Conservation (phyloP, 495 filamentous ascomycete genomes). For the Xylaria telfairii region DNA sequence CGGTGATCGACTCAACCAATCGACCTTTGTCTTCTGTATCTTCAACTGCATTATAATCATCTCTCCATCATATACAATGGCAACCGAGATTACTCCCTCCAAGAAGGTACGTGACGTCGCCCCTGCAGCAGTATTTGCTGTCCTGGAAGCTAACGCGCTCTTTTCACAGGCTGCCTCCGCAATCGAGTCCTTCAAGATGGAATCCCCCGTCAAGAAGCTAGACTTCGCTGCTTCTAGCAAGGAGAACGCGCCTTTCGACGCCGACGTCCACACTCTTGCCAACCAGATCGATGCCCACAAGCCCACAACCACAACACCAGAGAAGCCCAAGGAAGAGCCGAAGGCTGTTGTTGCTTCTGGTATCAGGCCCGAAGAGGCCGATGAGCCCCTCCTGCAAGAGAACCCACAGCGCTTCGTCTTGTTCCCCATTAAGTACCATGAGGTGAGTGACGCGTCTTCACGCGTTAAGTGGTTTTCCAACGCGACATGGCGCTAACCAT, state of each 20-base stretch:
- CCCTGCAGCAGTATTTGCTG: conserved; percentile 1
- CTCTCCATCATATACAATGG: conserved; percentile 56
- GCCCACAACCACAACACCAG: conserved; percentile 36
- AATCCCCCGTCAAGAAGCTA: conserved; percentile 90
- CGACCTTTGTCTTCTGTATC: conserved; percentile 16
- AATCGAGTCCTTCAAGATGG: conserved; percentile 90
- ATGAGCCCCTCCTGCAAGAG: conserved; percentile 92
- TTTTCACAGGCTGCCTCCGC: conserved; percentile 75
- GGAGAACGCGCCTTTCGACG: conserved; percentile 76
- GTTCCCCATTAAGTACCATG: conserved; percentile 99
- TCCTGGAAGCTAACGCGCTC: conserved; percentile 45
- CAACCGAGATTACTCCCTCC: conserved; percentile 78
- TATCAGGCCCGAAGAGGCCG: conserved; percentile 73
- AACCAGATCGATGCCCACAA: conserved; percentile 59
- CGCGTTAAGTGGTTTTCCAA: conserved; percentile 44
- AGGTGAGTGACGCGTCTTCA: conserved; percentile 72
- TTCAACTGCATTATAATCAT: conserved; percentile 5
- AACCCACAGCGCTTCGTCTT: conserved; percentile 97
- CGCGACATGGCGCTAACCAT: conserved; percentile 51
- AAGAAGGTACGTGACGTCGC: conserved; percentile 71
- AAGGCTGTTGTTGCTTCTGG: conserved; percentile 62
- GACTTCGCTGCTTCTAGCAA: conserved; percentile 73
- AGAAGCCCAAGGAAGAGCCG: conserved; percentile 53
- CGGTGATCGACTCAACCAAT: conserved; percentile 18
- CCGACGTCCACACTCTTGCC: conserved; percentile 61